Evolutionary conservation across 1,139 yeast genomes (phyloP), one percentile per base, ranked within the genome.

Genomic region (Wickerhamomyces sp.): DNA sequence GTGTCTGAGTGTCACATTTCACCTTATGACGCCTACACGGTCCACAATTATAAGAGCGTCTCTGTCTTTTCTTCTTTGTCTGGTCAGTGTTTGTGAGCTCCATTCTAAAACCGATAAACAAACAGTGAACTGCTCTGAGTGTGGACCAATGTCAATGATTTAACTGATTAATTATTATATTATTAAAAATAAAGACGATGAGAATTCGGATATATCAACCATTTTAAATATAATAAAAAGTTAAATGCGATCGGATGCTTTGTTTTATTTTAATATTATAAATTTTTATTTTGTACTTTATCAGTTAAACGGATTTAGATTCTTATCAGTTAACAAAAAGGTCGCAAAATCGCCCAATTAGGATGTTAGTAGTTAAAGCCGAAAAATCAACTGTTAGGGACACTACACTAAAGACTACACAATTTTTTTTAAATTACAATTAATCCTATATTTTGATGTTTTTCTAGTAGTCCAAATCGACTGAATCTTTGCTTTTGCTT

Each of bases 11-110:
- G 46, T 76, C 78, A 58, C 81, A 76, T 47, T 73, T 74, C 47
- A 74, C 71, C 54, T 76, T 76, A 37, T 72, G 67, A 22, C 62
- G 54, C 49, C 73, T 74, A 49, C 81, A 76, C 4, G 78, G 78
- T 0, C 80, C 81, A 55, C 81, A 76, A 42, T 74, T 71, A 51
- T 76, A 76, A 24, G 77, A 70, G 40, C 81, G 59, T 47, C 81
- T 60, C 42, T 50, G 55, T 26, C 35, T 43, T 19, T 44, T 30
- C 24, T 40, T 39, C 28, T 33, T 27, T 7, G 21, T 14, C 12
- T 16, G n/a, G 14, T 13, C 29, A n/a, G 29, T 10, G 16, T 27
- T n/a, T 5, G 7, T 8, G 14, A 12, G 27, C 5, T 24, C n/a
- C n/a, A n/a, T n/a, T n/a, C n/a, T n/a, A n/a, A n/a, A n/a, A n/a